Evolutionary conservation across 2,329 filamentous ascomycete species (phyloP), one percentile per base, ranked within the genome.

Genomic region (Xylaria sp.): DNA sequence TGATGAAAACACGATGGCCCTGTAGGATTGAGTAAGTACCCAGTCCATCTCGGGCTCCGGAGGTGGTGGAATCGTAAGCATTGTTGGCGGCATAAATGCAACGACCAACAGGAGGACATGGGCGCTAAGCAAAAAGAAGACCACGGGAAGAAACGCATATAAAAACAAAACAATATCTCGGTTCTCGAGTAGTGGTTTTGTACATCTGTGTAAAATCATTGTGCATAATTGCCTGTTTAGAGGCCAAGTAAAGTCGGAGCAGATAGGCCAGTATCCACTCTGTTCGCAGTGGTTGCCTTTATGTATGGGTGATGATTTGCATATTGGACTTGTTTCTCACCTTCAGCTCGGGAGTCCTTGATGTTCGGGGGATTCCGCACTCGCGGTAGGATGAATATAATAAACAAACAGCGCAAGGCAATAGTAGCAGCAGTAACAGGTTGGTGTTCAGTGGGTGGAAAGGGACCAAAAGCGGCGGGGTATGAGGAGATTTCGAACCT

Each of bases 1-100:
- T 99, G 82, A 99, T 94, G 77, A 97, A 97, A 66, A 96, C 78
- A 64, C 93, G 90, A 78, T 96, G 96, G 66, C 87, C 89, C 90
- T 95, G 26, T 40, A 46, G 24, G 48, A 57, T 45, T 50, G 58
- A 63, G 68, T 66, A 52, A 68, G 63, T 69, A 73, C 80, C 72
- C 77, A 74, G 71, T 72, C 67, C 54, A 59, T 56, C 50, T 50
- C 54, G 21, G 55, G 47, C 39, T 58, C 38, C 41, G 58, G 24
- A 56, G 48, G 26, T 48, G 19, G 22, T 9, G 4, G 39, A 18
- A 17, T 24, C 4, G 13, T 24, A 26, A 29, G 34, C 17, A 37
- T 48, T 39, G 50, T 37, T 41, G 29, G 50, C 43, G 34, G 39
- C 39, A 43, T 16, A 17, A 24, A 44, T 56, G 37, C 22, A 44